Evolutionary conservation across 352 stramenopile genomes (phyloP).

Genomic region (Globisporangium splendens): DNA sequence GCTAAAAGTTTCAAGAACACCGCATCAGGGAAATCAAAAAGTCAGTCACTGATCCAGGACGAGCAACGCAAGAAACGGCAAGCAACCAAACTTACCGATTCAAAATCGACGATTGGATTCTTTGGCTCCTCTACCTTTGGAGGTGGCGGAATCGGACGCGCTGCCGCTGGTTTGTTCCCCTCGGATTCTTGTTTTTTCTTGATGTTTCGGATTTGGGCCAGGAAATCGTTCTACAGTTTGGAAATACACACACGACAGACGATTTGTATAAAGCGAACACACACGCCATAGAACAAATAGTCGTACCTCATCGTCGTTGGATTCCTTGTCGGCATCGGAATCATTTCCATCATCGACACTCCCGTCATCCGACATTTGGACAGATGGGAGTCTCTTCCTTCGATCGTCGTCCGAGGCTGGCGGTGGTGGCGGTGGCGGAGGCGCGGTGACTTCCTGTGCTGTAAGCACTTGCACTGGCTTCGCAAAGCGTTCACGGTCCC

Average conservation of each 20-base stretch:
- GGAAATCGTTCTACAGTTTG: conserved; percentile 50
- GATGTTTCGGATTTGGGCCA: conserved; percentile 79
- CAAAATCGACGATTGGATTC: conserved; percentile 61
- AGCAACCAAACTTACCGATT: conserved; percentile 29
- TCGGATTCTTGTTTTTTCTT: conserved; percentile 76
- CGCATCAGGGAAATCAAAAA: conserved; percentile 3
- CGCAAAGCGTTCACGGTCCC: conserved; percentile 60
- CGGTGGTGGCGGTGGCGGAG: conserved; percentile 43
- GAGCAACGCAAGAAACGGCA: neutral
- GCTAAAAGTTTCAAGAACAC: conserved; percentile 29
- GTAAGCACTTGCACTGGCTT: conserved; percentile 78
- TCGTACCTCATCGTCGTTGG: conserved; percentile 63
- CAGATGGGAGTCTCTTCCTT: conserved; percentile 45
- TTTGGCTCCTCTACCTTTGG: conserved; percentile 50
- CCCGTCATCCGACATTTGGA: conserved; percentile 84
- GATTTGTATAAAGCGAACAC: too few relatives aligned
- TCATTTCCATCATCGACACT: conserved; percentile 43
- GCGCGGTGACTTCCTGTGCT: conserved; percentile 68
- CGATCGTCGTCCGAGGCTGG: conserved; percentile 32
- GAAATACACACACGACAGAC: neutral
- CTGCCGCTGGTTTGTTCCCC: conserved; percentile 18
- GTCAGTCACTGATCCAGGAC: neutral
- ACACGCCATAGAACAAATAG: neutral
- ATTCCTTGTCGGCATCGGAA: conserved; percentile 48
- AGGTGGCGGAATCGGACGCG: conserved; percentile 21